Conservation (phyloP, 2,329 filamentous ascomycete genomes). For the Colletotrichum gloeosporioides region DNA sequence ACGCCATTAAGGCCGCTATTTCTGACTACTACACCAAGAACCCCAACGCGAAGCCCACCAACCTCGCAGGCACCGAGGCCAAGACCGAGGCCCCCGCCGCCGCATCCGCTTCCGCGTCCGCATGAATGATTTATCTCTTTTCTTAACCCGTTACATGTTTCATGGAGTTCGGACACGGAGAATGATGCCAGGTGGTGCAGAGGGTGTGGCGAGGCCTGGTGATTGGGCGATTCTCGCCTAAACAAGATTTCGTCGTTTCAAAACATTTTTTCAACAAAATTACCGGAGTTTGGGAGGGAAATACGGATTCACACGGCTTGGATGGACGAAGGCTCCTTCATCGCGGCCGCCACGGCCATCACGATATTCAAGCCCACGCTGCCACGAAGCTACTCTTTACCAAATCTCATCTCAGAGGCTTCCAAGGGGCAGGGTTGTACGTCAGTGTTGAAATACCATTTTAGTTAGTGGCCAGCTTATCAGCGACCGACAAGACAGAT, state of each 20-base stretch:
- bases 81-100: conserved; percentile 49
- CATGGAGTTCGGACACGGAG: neutral
- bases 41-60: conserved; percentile 73
- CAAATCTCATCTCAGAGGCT: neutral
- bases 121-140: neutral
- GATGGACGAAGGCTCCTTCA: neutral
- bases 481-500: neutral
- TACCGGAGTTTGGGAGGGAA: conserved; percentile 12
- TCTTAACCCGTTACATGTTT: neutral
- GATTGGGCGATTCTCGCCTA: neutral
- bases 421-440: neutral
- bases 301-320: neutral
- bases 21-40: conserved; percentile 92
- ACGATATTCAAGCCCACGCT: neutral
- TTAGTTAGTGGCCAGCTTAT: conserved; percentile 13
- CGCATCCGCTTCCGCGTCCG: conserved; percentile 28
- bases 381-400: neutral
- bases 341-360: neutral
- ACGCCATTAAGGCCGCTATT: conserved; percentile 90
- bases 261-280: conserved; percentile 1
- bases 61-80: conserved; percentile 76
- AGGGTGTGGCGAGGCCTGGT: neutral
- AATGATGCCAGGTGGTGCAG: neutral
- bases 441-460: conserved; percentile 18
- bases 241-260: neutral